Evolutionary conservation across 495 filamentous ascomycete species (phyloP), one percentile per base, ranked within the genome.

Genomic region (Viridothelium virens): DNA sequence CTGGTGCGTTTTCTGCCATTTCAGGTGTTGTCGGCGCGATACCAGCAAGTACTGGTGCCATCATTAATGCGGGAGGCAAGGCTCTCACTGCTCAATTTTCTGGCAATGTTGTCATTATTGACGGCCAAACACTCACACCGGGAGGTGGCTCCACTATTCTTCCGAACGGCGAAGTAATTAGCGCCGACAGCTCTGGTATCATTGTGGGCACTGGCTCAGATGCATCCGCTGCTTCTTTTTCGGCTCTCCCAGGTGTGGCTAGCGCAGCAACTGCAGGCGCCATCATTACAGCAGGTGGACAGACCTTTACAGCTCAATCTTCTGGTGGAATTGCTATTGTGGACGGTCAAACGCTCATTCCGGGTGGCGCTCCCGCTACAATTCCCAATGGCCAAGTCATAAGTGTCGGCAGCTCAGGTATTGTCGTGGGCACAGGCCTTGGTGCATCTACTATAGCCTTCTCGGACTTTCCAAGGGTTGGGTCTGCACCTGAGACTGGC

Each of bases 41-140:
- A 34, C 34, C 37, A 18, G 38, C 12, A 47, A 33, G 9, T 14
- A 47, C n/a, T 34, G 47, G 47, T 41, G 47, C 36, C 1, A 39
- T 66, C 6, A 44, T 37, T 16, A 64, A 61, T 0, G 61, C 56
- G 16, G 66, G 38, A n/a, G 61, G 61, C 5, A 16, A 50, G 62
- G 56, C 65, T 14, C 47, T 46, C 2, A 67, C 65, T 2, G 65
- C 56, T 1, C 1, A 7, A 31, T 7, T 36, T 25, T 33, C 56
- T 37, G 39, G 33, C 2, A 41, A n/a, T 18, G 59, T 31, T 41
- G 38, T 63, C 36, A 50, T 63, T 33, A 9, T 67, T 7, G 65
- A 48, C 31, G 56, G 56, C n/a, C 9, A 46, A 7, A 34, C 65
- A 61, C 4, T 67, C 50, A 34, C 65, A 3, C 48, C 1, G 5